These are phyloP conservation scores for Vitis amurensis DNA, from an alignment of 164 flowering plant species.

Conservation along the genomic window DNA sequence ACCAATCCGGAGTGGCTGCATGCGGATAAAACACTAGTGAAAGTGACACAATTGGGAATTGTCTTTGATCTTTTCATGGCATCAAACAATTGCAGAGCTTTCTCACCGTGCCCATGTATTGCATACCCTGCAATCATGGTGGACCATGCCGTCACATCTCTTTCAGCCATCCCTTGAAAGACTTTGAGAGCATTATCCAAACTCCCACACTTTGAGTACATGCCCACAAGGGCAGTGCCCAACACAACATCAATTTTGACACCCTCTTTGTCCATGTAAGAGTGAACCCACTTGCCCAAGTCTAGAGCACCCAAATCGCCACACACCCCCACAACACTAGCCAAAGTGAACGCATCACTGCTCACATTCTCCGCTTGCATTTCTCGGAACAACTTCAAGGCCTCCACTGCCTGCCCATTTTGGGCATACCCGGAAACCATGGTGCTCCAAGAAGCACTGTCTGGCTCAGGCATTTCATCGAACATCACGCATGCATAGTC, in stretches of 20 bases:
- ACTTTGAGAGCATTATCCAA: conserved; percentile 17
- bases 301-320: conserved; percentile 25
- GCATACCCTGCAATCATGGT: conserved; percentile 27
- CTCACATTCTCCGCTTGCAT: conserved; percentile 19
- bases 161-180: conserved; percentile 16
- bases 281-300: conserved; percentile 1
- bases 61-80: conserved; percentile 13
- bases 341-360: conserved; percentile 19
- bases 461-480: conserved; percentile 21
- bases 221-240: conserved; percentile 23
- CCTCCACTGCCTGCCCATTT: conserved; percentile 11
- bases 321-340: conserved; percentile 20
- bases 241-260: conserved; percentile 15
- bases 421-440: conserved; percentile 26
- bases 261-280: conserved; percentile 14
- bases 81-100: conserved; percentile 22
- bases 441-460: conserved; percentile 21
- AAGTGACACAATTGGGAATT: conserved; percentile 22
- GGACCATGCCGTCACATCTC: conserved; percentile 23
- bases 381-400: conserved; percentile 18
- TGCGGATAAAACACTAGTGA: conserved; percentile 25
- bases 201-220: conserved; percentile 26
- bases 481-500: conserved; percentile 14
- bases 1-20: conserved; percentile 31
- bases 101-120: conserved; percentile 22